phyloP scores from a whole-genome alignment of 805 yeast genomes.

The Candida easanensis region DNA sequence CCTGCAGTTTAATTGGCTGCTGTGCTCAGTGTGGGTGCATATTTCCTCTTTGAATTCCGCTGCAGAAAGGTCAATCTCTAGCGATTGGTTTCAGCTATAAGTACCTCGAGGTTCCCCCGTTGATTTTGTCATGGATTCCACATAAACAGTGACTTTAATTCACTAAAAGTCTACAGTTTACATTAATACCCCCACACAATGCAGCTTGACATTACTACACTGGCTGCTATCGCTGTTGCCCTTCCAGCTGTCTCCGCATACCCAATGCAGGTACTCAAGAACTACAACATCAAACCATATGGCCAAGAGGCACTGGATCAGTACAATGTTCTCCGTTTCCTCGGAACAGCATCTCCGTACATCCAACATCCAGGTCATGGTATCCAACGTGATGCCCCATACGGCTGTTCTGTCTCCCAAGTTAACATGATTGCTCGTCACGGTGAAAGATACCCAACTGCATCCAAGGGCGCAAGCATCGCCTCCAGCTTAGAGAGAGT shows the following conservation, averaged over 20 bases:
- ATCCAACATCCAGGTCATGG: constrained; percentile 50
- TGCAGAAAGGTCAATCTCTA: no score
- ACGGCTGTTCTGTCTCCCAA: constrained; percentile 49
- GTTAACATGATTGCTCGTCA: constrained; percentile 53
- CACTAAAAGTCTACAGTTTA: no score
- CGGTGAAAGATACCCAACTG: constrained; percentile 54
- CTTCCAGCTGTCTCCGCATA: constrained; percentile 1
- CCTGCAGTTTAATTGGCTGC: no score
- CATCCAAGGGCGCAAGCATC: constrained; percentile 17
- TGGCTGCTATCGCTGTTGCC: not conserved
- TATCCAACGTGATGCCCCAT: constrained; percentile 49
- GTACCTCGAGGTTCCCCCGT: no score
- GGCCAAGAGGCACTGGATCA: constrained; percentile 37
- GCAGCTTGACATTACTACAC: not conserved
- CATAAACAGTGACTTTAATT: no score
- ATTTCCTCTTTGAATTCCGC: no score
- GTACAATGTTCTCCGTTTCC: constrained; percentile 43
- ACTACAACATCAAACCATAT: constrained; percentile 21
- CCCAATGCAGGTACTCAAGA: constrained; percentile 10
- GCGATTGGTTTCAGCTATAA: no score
- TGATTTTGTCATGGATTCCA: no score
- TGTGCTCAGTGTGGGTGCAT: no score
- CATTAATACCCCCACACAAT: no score
- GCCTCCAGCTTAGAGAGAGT: constrained; percentile 28
- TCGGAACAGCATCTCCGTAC: constrained; percentile 56